These are phyloP conservation scores for Neofusicoccum kwambonambiense DNA, from an alignment of 2,329 filamentous ascomycete genomes.

Conservation along the genomic window DNA sequence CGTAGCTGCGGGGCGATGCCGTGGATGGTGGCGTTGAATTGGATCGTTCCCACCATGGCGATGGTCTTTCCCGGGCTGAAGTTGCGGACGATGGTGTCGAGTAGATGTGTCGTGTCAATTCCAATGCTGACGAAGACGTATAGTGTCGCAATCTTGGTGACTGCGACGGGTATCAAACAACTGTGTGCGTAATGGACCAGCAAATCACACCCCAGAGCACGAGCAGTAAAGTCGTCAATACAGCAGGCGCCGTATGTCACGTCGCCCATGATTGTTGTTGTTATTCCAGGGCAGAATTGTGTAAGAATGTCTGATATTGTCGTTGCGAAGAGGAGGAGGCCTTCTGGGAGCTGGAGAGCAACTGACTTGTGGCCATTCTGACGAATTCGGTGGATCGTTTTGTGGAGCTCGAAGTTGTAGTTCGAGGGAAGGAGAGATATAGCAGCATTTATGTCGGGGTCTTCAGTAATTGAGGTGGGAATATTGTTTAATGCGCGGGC, in stretches of 20 bases:
- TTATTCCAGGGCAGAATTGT: slow-evolving; percentile 86
- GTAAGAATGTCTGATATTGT: slow-evolving; percentile 96
- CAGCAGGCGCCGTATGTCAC: slow-evolving; percentile 98
- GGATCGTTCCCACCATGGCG: slow-evolving; percentile 93
- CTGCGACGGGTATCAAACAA: slow-evolving; percentile 92
- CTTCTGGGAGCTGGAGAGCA: slow-evolving; percentile 96
- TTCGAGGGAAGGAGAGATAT: slow-evolving; percentile 87
- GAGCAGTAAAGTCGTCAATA: slow-evolving; percentile 96
- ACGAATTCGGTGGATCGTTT: slow-evolving; percentile 93
- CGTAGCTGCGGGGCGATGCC: slow-evolving; percentile 76
- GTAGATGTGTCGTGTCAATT: slow-evolving; percentile 85
- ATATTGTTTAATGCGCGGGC: slow-evolving; percentile 88
- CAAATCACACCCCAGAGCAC: slow-evolving; percentile 89
- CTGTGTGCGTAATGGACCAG: slow-evolving; percentile 97
- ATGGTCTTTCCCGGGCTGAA: slow-evolving; percentile 83
- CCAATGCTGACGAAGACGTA: slow-evolving; percentile 98
- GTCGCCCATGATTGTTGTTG: slow-evolving; percentile 98
- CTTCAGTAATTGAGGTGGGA: slow-evolving; percentile 79
- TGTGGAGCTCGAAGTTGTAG: slow-evolving; percentile 98
- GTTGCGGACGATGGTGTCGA: slow-evolving; percentile 84
- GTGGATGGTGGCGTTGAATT: slow-evolving; percentile 97
- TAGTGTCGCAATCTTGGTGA: slow-evolving; percentile 93
- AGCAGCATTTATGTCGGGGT: slow-evolving; percentile 81
- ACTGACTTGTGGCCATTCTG: slow-evolving; percentile 76
- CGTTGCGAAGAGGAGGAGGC: slow-evolving; percentile 89